Evolutionary conservation across 164 flowering plant genomes (phyloP).

Genomic region (Brasenia schreberi): DNA sequence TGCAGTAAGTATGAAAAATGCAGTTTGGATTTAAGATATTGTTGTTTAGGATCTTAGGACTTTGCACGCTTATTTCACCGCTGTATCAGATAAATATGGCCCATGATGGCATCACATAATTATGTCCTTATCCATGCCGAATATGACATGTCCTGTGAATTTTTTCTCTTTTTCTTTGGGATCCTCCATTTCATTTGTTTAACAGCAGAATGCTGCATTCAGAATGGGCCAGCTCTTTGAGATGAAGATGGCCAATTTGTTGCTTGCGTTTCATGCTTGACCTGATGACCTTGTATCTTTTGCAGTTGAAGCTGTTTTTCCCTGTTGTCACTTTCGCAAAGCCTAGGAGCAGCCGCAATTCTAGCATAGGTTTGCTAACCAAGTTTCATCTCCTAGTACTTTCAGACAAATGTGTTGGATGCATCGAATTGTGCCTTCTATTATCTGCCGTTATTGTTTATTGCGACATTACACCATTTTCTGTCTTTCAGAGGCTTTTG

Average conservation of each 20-base stretch:
- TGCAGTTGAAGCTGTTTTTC: conserved; percentile 92
- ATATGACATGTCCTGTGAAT: too few relatives aligned
- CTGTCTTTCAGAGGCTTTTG: conserved; percentile 80
- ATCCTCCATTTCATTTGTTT: too few relatives aligned
- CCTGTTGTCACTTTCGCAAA: conserved; percentile 91
- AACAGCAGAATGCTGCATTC: too few relatives aligned
- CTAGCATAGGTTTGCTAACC: conserved; percentile 71
- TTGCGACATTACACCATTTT: neutral
- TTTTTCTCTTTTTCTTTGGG: too few relatives aligned
- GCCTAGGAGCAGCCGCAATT: conserved; percentile 98
- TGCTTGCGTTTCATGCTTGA: neutral
- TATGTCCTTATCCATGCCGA: too few relatives aligned
- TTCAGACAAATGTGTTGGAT: neutral
- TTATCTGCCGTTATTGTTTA: conserved; percentile 1
- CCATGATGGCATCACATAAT: too few relatives aligned
- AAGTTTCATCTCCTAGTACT: neutral
- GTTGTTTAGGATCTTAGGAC: too few relatives aligned
- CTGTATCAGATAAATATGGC: too few relatives aligned
- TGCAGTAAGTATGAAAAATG: too few relatives aligned
- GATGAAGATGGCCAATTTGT: neutral
- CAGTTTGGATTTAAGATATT: too few relatives aligned
- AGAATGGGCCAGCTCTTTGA: neutral
- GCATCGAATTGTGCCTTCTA: neutral
- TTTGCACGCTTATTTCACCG: too few relatives aligned
- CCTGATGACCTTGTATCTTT: conserved; percentile 1